Evolutionary conservation across 768 basidiomycete genomes (phyloP).

Genomic region (Obba rivulosa): DNA sequence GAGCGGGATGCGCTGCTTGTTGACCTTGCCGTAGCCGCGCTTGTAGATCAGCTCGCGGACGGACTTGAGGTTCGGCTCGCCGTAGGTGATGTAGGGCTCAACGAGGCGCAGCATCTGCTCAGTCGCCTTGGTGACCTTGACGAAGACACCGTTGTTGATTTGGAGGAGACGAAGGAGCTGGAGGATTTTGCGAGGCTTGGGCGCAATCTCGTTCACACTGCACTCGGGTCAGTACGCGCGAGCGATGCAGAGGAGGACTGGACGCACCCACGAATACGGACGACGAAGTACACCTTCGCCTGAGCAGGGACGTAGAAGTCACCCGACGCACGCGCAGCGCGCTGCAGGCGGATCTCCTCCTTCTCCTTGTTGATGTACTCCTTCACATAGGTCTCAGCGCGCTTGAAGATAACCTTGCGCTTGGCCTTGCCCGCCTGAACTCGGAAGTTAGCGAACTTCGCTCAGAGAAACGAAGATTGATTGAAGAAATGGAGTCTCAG

Average conservation of each 20-base stretch:
- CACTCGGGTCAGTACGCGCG: constrained; percentile 9
- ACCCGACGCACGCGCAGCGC: constrained; percentile 84
- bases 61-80: constrained; percentile 94
- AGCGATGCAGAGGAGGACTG: neutral
- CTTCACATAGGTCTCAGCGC: constrained; percentile 96
- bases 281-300: constrained; percentile 95
- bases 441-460: constrained; percentile 2
- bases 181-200: constrained; percentile 98
- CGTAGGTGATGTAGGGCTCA: constrained; percentile 97
- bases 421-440: constrained; percentile 80
- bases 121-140: constrained; percentile 95
- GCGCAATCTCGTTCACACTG: constrained; percentile 99
- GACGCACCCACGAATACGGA: constrained; percentile 93
- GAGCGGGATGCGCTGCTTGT: constrained; percentile 96
- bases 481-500: constrained; percentile 37
- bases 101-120: constrained; percentile 97
- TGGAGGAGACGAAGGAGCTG: constrained; percentile 98
- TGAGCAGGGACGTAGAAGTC: constrained; percentile 98
- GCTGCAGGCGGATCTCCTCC: constrained; percentile 94
- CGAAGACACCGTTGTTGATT: constrained; percentile 99
- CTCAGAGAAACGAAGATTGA: constrained; percentile 10
- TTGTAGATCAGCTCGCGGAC: constrained; percentile 99
- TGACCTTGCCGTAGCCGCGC: constrained; percentile 97
- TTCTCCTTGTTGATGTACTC: constrained; percentile 90
- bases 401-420: constrained; percentile 98